Percentiles rank a stretch among this genome's conserved stretches.
Conservation (phyloP, 495 filamentous ascomycete species). For the Lichenothelia convexa region DNA sequence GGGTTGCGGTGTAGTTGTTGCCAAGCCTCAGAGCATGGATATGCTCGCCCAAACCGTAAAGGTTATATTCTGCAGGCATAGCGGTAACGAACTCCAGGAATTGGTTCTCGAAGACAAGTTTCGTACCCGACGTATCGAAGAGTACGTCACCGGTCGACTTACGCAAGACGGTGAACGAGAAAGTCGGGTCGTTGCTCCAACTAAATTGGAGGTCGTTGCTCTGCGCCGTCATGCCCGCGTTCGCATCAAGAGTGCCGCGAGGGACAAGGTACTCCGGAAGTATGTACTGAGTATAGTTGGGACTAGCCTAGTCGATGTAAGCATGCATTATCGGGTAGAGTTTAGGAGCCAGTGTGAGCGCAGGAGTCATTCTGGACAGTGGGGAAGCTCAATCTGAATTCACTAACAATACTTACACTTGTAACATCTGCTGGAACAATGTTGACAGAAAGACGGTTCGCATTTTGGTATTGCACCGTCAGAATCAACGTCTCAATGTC, state of each 20-base stretch:
- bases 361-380: too few species aligned
- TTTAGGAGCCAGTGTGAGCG: too few species aligned
- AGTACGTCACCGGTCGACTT: slow-evolving; percentile 37
- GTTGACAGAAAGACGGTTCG: slow-evolving; percentile 32
- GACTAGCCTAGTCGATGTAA: slow-evolving; percentile 20
- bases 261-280: slow-evolving; percentile 46
- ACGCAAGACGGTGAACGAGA: slow-evolving; percentile 38
- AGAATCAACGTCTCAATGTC: slow-evolving; percentile 39
- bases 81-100: slow-evolving; percentile 43
- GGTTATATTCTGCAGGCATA: slow-evolving; percentile 41
- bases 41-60: slow-evolving; percentile 44
- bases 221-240: slow-evolving; percentile 11
- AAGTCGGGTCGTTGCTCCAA: slow-evolving; percentile 42
- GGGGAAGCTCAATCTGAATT: too few species aligned
- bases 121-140: slow-evolving; percentile 36
- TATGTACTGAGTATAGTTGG: slow-evolving; percentile 50
- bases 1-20: slow-evolving; percentile 42
- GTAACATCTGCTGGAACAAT: slow-evolving; percentile 40
- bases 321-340: too few species aligned
- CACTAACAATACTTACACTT: too few species aligned
- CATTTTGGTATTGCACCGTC: slow-evolving; percentile 37
- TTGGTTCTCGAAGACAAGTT: slow-evolving; percentile 43
- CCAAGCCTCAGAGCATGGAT: slow-evolving; percentile 40
- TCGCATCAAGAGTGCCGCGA: slow-evolving; percentile 30
- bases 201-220: slow-evolving; percentile 35